phyloP scores from a whole-genome alignment of 2,329 filamentous ascomycete genomes.

The Cytospora leucostoma region DNA sequence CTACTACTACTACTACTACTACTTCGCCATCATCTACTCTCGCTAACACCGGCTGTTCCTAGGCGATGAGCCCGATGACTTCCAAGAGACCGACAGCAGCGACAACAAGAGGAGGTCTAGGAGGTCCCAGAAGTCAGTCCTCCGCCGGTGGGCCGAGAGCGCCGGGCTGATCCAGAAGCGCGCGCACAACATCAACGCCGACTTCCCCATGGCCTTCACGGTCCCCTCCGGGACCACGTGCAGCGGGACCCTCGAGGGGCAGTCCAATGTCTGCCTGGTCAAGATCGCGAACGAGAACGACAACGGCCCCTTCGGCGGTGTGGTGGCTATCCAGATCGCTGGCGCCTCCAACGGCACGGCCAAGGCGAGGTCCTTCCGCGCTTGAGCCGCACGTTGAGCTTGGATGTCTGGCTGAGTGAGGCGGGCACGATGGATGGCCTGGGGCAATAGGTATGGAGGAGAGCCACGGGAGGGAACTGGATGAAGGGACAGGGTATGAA shows the following conservation, averaged over 20 bases:
- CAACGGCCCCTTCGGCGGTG: conserved; percentile 46
- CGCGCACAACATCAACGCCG: conserved; percentile 29
- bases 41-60: no score
- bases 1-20: no score
- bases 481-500: conserved; percentile 23
- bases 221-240: conserved; percentile 38
- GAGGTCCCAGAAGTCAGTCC: conserved; percentile 24
- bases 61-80: conserved; percentile 21
- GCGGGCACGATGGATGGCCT: neutral
- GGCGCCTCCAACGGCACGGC: conserved; percentile 12
- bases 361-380: conserved; percentile 4
- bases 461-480: neutral
- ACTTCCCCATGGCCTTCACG: conserved; percentile 37
- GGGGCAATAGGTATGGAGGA: no score
- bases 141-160: conserved; percentile 25
- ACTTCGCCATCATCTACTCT: no score
- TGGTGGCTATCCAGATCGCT: conserved; percentile 44
- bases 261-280: conserved; percentile 43
- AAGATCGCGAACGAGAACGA: conserved; percentile 46
- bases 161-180: conserved; percentile 28
- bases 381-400: neutral
- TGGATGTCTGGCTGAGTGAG: neutral
- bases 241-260: conserved; percentile 38
- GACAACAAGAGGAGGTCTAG: neutral
- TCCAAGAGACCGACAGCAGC: conserved; percentile 3